Evolutionary conservation across 2,329 filamentous ascomycete species (phyloP), one percentile per base, ranked within the genome.

Genomic region (Talaromyces sp.): DNA sequence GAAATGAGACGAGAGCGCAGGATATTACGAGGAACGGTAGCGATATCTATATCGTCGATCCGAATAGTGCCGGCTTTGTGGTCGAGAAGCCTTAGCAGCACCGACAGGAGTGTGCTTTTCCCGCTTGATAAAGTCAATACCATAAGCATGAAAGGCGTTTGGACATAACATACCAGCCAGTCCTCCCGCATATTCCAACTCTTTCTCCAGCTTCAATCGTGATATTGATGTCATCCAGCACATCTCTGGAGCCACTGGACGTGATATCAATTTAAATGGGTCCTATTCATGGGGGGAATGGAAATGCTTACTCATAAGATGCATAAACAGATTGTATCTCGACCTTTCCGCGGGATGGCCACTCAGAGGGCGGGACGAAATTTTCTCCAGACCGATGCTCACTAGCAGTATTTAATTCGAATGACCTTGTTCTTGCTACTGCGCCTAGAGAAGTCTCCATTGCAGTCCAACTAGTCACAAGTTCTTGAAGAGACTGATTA

Each of bases 361-460:
- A 59, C 9, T 59, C 57, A 3, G 57, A 25, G 1, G 51, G 51
- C 1, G 57, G 57, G 8, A 47, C n/a, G n/a, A 59, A 49, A 28
- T 58, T 33, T 6, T 58, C 57, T 53, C 57, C 47, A 58, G 19
- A 5, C 28, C 9, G 47, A 19, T 58, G 57, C 32, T 58, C 57
- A n/a, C n/a, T 36, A 9, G 15, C 42, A 53, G 57, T 58, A 30
- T n/a, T 42, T 25, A 53, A 30, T 58, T 58, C 6, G 19, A 58
- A 58, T 30, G 57, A 58, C 30, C 57, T 58, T 11, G 58, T 59
- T 33, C 58, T 44, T 4, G 80, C 74, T 6, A 87, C 77, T 10
- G 83, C 83, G 6, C 84, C 84, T 44, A 87, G 78, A 44, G 80
- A 79, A 0, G 83, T 86, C 65, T 87, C 85, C 17, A 87, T 72